These are phyloP conservation scores for Hypholoma sublateritium DNA, from an alignment of 768 basidiomycete genomes.

Conservation along the genomic window DNA sequence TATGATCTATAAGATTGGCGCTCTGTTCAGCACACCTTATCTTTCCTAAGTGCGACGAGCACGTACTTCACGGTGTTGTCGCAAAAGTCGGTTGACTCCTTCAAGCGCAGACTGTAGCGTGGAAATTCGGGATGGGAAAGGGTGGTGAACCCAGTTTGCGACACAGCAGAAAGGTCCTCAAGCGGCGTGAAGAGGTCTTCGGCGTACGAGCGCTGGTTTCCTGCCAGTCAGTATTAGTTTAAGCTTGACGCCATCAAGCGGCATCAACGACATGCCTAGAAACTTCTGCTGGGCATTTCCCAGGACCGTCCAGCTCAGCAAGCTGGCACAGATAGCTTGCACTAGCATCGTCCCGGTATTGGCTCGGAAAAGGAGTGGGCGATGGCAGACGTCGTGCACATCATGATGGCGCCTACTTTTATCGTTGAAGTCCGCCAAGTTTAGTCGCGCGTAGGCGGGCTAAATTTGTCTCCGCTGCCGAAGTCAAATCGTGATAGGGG, in stretches of 20 bases:
- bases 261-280: neutral
- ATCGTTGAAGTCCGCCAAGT: too few relatives aligned
- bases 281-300: neutral
- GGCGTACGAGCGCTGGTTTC: neutral
- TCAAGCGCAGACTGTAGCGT: slow-evolving; percentile 51
- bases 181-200: slow-evolving; percentile 32
- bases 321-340: neutral
- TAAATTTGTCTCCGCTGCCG: too few relatives aligned
- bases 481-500: too few relatives aligned
- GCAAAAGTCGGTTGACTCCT: slow-evolving; percentile 53
- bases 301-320: neutral
- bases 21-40: neutral
- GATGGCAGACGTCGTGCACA: neutral
- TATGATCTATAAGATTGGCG: slow-evolving; percentile 38
- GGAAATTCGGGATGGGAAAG: slow-evolving; percentile 51
- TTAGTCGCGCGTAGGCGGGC: too few relatives aligned
- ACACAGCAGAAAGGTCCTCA: slow-evolving; percentile 30
- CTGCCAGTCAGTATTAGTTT: too few relatives aligned
- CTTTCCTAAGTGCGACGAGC: neutral
- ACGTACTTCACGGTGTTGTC: slow-evolving; percentile 56
- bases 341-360: neutral
- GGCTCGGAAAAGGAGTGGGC: neutral
- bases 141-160: slow-evolving; percentile 33
- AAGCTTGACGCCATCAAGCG: too few relatives aligned
- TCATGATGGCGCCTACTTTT: neutral